Evolutionary conservation across 352 stramenopile species (phyloP), one percentile per base, ranked within the genome.

Genomic region (Globisporangium viniferum): DNA sequence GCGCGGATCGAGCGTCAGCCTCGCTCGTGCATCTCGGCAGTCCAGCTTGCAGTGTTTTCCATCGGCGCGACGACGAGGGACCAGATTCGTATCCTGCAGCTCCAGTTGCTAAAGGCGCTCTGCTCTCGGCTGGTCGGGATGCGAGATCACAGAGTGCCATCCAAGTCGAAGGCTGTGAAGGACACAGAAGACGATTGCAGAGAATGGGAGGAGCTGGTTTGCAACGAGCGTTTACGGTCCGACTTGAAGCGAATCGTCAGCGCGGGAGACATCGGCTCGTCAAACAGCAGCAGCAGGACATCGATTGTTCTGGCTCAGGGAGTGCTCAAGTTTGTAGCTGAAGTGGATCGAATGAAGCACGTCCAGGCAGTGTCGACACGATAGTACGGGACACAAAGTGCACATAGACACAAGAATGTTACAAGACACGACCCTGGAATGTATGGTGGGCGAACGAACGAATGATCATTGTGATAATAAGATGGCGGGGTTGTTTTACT

Each of bases 41-140:
- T 87, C 18, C 81, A 87, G 66, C 39, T 81, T 12, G 77, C 77
- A 6, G 68, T 89, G 22, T 83, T 69, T 20, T 73, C 79, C 44
- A 62, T 89, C 44, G 77, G 69, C 2, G 18, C 48, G 3, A 74
- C 77, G 18, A 56, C 72, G 29, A 58, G 66, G 7, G 69, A 83
- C 62, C 70, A 77, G 59, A 74, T 83, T 14, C 75, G 77, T 24
- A 68, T 89, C 57, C 69, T 84, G 36, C 79, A 88, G 68, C 59
- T 89, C 12, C 79, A 89, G 63, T 46, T 89, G 8, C 48, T 89
- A 14, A 82, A 82, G 29, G 71, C 76, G 35, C 62, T 87, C 49
- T 88, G 81, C 62, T 72, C 67, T 39, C 77, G 72, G 3, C 53
- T 85, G 57, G 36, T 73, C 29, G 53, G 62, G 44, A 15, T 77